Base-by-base conservation (phyloP, 2,329 filamentous ascomycete species). In the Didymella pomorum region DNA sequence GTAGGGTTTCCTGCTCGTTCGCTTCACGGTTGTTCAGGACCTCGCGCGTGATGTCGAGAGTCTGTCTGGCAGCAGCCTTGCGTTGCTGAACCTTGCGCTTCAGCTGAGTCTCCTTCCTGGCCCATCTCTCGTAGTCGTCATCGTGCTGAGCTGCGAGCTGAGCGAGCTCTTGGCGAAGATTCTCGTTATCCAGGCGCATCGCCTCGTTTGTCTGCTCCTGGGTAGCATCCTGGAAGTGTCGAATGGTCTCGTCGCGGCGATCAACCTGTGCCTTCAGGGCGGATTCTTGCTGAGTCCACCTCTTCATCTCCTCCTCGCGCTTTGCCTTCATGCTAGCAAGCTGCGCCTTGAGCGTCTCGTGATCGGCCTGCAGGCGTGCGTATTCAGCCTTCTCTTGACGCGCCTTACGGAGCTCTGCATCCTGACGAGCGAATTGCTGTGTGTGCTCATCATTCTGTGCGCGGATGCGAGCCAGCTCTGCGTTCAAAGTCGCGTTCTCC, bases 261-360 rank as follows among this genome's bases (percentile, higher is more conserved):
- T 75, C 72, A 23, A 79, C 68, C 42, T 68, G 65, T 20, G 66
- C 63, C 51, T 73, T 72, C 21, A 79, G 45, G 10, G 72, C 63
- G 14, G 71, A 63, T 56, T 78, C 74, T 16, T 70, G 68, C 14
- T 62, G 65, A 31, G 64, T 54, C 74, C 75, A 77, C 11, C 70
- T 72, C 53, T 68, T 69, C 18, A 66, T 52, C 26, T 79, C 77
- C 26, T 85, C 81, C 55, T 89, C 84, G 12, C 95, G 82, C 57
- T 92, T 90, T 46, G 87, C 84, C 68, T 90, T 88, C 10, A 95
- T 81, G 49, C 89, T 88, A 45, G 89, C 85, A 50, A 96, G 86
- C 72, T 95, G 91, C n/a, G 85, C 83, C 61, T 82, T 86, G 49
- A 96, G 80, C 8, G 88, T 79, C 11, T 85, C 85, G 71, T 94